These are phyloP conservation scores for Medicago ruthenica DNA, from an alignment of 306 rosid genomes.

Conservation along the genomic window DNA sequence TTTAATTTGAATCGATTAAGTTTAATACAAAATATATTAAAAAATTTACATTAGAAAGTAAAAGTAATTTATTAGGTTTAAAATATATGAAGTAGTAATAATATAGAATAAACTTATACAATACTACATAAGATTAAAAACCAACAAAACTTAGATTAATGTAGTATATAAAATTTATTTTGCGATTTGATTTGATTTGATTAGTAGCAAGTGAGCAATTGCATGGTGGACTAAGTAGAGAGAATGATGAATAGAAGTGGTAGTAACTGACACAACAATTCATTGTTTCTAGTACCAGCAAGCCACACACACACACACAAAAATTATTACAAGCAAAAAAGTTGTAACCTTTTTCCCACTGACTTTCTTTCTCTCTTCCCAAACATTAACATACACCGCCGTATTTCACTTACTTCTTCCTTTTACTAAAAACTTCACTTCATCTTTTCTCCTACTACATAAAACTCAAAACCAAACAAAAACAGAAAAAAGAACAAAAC, in stretches of 20 bases:
- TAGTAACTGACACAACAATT: slow-evolving; percentile 38
- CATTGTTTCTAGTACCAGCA: neutral
- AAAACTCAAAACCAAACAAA: slow-evolving; percentile 30
- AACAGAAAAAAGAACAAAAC: slow-evolving; percentile 5
- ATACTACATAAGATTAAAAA: too few relatives aligned
- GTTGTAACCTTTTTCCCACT: neutral
- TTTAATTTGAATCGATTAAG: too few relatives aligned
- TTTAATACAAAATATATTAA: too few relatives aligned
- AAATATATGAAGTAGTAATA: too few relatives aligned
- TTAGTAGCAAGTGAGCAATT: neutral
- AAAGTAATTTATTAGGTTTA: too few relatives aligned
- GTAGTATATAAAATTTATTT: too few relatives aligned
- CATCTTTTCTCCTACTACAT: slow-evolving; percentile 14
- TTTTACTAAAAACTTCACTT: neutral
- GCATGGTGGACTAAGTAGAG: neutral
- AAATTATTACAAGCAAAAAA: slow-evolving; percentile 37
- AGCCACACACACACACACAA: neutral
- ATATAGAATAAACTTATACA: too few relatives aligned
- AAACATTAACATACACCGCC: neutral
- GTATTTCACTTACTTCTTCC: neutral
- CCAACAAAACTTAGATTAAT: too few relatives aligned
- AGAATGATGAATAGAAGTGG: slow-evolving; percentile 47
- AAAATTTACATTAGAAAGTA: too few relatives aligned
- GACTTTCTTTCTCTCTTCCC: neutral
- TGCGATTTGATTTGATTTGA: too few relatives aligned